A percentile compares a stretch with the other conserved stretches of the same genome.
Evolutionary conservation across 495 filamentous ascomycete genomes (phyloP).

Genomic region (Penicillium egyptiacum): DNA sequence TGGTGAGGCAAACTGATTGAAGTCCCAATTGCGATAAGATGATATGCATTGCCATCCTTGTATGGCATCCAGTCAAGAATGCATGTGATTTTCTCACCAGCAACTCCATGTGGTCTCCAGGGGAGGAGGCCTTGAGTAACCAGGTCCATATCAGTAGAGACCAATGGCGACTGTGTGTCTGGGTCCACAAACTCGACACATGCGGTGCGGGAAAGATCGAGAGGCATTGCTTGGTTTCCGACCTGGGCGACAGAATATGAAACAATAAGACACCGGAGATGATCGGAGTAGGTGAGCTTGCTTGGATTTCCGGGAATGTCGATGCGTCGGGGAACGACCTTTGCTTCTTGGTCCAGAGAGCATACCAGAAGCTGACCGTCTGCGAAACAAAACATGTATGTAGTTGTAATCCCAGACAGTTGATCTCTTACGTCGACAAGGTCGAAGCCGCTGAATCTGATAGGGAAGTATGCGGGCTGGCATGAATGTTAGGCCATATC

Average conservation of each 20-base stretch:
- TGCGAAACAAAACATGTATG: slow-evolving; percentile 45
- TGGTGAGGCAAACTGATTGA: slow-evolving; percentile 24
- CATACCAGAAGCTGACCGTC: slow-evolving; percentile 44
- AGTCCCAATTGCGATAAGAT: slow-evolving; percentile 50
- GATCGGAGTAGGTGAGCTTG: slow-evolving; percentile 43
- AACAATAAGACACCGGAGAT: slow-evolving; percentile 43
- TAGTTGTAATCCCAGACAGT: slow-evolving; percentile 18
- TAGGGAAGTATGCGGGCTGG: slow-evolving; percentile 45
- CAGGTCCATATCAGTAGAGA: slow-evolving; percentile 6
- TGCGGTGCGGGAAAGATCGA: slow-evolving; percentile 33
- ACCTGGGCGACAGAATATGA: slow-evolving; percentile 34
- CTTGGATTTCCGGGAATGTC: slow-evolving; percentile 43
- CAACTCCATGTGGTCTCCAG: slow-evolving; percentile 36
- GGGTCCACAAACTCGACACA: slow-evolving; percentile 46
- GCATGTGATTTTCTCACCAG: slow-evolving; percentile 51
- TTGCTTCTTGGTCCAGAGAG: slow-evolving; percentile 32
- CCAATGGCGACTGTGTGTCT: slow-evolving; percentile 33
- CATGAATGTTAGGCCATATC: slow-evolving; percentile 14
- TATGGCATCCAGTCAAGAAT: slow-evolving; percentile 51
- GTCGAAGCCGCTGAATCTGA: slow-evolving; percentile 35
- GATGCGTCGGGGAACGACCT: slow-evolving; percentile 46
- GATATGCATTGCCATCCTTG: slow-evolving; percentile 42
- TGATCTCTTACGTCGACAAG: slow-evolving; percentile 20
- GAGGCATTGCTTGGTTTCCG: slow-evolving; percentile 23
- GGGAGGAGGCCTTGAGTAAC: slow-evolving; percentile 11